phyloP scores from a whole-genome alignment of 345 rosid genomes.

The Noccaea bulbosa region DNA sequence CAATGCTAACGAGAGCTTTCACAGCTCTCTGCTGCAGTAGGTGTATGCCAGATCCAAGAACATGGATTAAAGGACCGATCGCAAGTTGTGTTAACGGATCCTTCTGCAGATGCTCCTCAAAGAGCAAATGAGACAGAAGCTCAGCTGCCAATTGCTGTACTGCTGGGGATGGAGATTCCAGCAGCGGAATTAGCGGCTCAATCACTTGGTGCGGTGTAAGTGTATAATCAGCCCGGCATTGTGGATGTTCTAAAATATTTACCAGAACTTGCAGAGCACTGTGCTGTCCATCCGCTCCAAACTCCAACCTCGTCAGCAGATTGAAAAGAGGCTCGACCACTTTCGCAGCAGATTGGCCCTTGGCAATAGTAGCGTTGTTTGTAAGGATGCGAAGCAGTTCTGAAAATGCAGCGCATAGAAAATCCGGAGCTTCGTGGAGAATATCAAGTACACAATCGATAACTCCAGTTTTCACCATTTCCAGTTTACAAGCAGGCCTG shows the following conservation, averaged over 20 bases:
- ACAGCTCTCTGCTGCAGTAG: constrained; percentile 97
- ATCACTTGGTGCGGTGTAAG: constrained; percentile 86
- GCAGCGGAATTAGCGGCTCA: constrained; percentile 92
- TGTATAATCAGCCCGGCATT: constrained; percentile 82
- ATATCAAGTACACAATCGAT: constrained; percentile 89
- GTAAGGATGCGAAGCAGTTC: constrained; percentile 94
- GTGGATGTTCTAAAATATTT: constrained; percentile 93
- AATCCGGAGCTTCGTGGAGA: constrained; percentile 94
- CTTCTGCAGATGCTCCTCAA: constrained; percentile 90
- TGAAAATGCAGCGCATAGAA: constrained; percentile 88
- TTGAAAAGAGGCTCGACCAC: constrained; percentile 90
- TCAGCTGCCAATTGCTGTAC: constrained; percentile 98
- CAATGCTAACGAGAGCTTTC: constrained; percentile 94
- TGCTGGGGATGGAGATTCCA: constrained; percentile 91
- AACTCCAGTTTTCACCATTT: constrained; percentile 98
- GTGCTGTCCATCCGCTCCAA: constrained; percentile 94
- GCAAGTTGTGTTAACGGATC: constrained; percentile 79
- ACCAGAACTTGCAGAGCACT: constrained; percentile 95
- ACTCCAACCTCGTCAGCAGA: constrained; percentile 74
- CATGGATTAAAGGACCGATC: constrained; percentile 83
- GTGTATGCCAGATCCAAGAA: constrained; percentile 87
- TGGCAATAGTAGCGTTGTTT: constrained; percentile 93
- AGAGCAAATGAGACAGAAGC: constrained; percentile 90
- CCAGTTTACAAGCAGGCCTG: constrained; percentile 95
- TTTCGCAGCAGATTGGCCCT: constrained; percentile 91